A percentile compares a stretch with the other conserved stretches of the same genome.
Evolutionary conservation across 139 green algal genomes (phyloP).

Genomic region (Closterium sp.): DNA sequence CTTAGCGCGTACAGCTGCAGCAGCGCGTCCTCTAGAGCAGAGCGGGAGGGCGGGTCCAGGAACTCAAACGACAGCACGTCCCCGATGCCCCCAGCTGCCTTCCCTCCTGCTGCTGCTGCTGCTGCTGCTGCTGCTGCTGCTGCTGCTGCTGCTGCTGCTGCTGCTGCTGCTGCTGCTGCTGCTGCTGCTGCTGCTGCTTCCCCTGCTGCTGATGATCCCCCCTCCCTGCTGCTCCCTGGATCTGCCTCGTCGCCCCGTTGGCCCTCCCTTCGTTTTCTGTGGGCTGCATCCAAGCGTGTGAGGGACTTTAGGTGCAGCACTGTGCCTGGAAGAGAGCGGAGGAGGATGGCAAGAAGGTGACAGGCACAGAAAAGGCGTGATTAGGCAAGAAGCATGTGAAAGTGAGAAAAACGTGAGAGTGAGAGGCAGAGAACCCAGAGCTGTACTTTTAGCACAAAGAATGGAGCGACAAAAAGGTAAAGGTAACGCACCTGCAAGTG

Average conservation of each 20-base stretch:
- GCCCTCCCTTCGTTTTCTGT: background rate
- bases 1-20: conserved; percentile 86
- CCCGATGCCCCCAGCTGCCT: conserved; percentile 52
- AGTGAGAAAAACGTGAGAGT: too few relatives aligned
- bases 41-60: conserved; percentile 75
- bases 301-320: conserved; percentile 94
- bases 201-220: background rate
- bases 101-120: too few relatives aligned
- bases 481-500: conserved; percentile 56
- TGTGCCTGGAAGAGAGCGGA: background rate
- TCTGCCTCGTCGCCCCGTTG: conserved; percentile 23
- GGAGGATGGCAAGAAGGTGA: background rate
- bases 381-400: too few relatives aligned
- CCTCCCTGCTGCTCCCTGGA: background rate
- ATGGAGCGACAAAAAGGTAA: background rate
- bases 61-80: conserved; percentile 94
- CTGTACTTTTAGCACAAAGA: too few relatives aligned
- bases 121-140: too few relatives aligned
- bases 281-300: background rate
- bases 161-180: too few relatives aligned
- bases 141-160: too few relatives aligned
- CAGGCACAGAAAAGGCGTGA: background rate
- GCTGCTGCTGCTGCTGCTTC: too few relatives aligned
- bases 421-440: too few relatives aligned
- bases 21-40: conserved; percentile 73